Percentiles rank a stretch among this genome's conserved stretches.
Conservation (phyloP, 805 yeast species). For the Saccharomycopsis sp. region DNA sequence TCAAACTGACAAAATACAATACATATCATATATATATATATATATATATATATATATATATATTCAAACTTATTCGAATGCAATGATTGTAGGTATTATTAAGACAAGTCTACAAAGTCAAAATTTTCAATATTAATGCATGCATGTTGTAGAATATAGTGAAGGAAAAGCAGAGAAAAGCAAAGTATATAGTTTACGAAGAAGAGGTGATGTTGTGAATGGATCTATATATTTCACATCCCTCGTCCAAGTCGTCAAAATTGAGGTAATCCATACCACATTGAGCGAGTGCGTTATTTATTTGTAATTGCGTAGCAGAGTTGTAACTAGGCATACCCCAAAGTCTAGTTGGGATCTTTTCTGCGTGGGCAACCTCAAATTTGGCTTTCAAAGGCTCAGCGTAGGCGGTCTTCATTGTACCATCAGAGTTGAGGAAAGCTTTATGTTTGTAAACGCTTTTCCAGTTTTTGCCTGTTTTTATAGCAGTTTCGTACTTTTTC, state of each 20-base stretch:
- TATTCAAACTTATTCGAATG: background rate
- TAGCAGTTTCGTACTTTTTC: constrained; percentile 1
- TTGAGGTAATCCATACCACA: constrained; percentile 11
- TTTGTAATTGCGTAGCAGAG: background rate
- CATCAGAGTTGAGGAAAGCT: constrained; percentile 15
- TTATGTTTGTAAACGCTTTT: background rate
- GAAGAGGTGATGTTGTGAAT: background rate
- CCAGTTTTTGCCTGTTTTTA: background rate
- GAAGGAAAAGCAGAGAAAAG: background rate
- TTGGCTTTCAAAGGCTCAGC: constrained; percentile 5
- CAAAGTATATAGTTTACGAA: background rate
- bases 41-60: too few species aligned
- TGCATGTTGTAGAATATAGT: too few species aligned
- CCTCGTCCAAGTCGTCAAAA: constrained; percentile 16
- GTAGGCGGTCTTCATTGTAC: constrained; percentile 14
- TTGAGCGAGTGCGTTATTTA: constrained; percentile 5
- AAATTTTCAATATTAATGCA: too few species aligned
- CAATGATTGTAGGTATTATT: too few species aligned
- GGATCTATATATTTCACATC: constrained; percentile 5
- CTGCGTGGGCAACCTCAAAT: constrained; percentile 1
- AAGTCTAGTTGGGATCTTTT: constrained; percentile 5
- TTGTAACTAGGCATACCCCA: constrained; percentile 14
- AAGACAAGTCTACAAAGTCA: too few species aligned
- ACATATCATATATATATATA: too few species aligned
- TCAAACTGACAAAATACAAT: background rate